Evolutionary conservation across 345 rosid species (phyloP), one percentile per base, ranked within the genome.

Genomic region (Salix viminalis): DNA sequence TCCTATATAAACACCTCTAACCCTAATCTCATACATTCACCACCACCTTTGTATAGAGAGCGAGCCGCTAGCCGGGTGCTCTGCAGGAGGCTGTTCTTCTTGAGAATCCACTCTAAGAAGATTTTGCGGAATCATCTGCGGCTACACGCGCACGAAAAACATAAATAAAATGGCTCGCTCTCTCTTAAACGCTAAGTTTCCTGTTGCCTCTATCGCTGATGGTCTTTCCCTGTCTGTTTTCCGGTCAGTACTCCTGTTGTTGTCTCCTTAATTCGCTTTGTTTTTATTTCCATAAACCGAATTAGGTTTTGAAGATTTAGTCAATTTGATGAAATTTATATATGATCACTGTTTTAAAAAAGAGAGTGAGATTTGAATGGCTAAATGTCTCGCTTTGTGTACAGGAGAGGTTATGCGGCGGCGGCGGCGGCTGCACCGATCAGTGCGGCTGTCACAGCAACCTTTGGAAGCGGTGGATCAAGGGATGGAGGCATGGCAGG

Each of bases 371-470:
- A 46, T 42, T 37, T 13, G 41, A 39, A 8, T 46, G 32, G 41
- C 2, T 19, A 9, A 11, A 16, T 50, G 2, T 14, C 67, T 7
- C 6, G 16, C n/a, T 52, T 3, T 19, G 24, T 39, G 37, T 39
- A 2, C 76, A 85, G 92, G 77, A 83, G 92, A 79, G 80, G 91
- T 4, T 90, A 81, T 67, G 86, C 84, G 4, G 34, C 34, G 34
- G 32, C 32, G 1, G 26, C 26, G 32, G 91, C 86, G 44, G 83
- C 81, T 12, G 50, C 84, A 28, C 70, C 19, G 19, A 48, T 48
- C 54, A 48, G 73, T 2, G 89, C 79, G 8, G 48, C 77, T 5
- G 14, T 60, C 46, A 28, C 82, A 34, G 78, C 72, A 6, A 79
- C 83, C 24, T 77, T 75, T 6, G 79, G 80, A 48, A 79, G 77